These are phyloP conservation scores for Saccharomycopsis olivae DNA, from an alignment of 805 yeast genomes.

Conservation along the genomic window DNA sequence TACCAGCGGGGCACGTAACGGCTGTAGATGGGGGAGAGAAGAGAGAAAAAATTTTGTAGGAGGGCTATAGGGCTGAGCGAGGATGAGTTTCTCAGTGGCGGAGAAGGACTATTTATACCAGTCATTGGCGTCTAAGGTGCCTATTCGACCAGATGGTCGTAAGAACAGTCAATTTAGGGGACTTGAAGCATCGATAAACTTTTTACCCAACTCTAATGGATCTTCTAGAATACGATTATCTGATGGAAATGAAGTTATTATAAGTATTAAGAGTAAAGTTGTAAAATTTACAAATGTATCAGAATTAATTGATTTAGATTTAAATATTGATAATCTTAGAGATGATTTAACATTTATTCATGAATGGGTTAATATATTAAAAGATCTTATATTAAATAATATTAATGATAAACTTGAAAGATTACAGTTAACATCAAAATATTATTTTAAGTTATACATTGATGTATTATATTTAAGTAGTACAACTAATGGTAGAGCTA, in stretches of 20 bases:
- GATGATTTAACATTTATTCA: conserved; percentile 67
- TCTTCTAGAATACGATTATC: conserved; percentile 77
- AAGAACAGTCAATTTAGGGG: conserved; percentile 69
- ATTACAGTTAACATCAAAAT: conserved; percentile 61
- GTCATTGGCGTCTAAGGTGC: conserved; percentile 41
- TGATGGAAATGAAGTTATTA: conserved; percentile 91
- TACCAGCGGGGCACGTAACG: too few relatives aligned
- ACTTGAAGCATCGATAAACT: conserved; percentile 67
- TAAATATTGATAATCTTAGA: conserved; percentile 70
- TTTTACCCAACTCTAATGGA: conserved; percentile 84
- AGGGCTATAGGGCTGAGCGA: too few relatives aligned
- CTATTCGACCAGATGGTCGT: conserved; percentile 84
- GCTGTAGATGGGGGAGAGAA: too few relatives aligned
- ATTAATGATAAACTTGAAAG: conserved; percentile 22
- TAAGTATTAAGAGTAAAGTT: conserved; percentile 82
- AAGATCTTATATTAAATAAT: conserved; percentile 40
- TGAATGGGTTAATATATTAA: conserved; percentile 51
- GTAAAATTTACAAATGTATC: conserved; percentile 32
- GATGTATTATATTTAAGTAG: conserved; percentile 75
- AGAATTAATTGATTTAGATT: conserved; percentile 59
- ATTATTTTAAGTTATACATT: conserved; percentile 64
- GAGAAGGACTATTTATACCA: conserved; percentile 70
- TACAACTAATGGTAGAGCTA: conserved; percentile 23
- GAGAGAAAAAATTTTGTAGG: too few relatives aligned
- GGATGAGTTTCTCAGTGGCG: conserved; percentile 63